A percentile compares a stretch with the other conserved stretches of the same genome.
Evolutionary conservation across 75 land plant genomes (phyloP).

Genomic region (Picea glauca): DNA sequence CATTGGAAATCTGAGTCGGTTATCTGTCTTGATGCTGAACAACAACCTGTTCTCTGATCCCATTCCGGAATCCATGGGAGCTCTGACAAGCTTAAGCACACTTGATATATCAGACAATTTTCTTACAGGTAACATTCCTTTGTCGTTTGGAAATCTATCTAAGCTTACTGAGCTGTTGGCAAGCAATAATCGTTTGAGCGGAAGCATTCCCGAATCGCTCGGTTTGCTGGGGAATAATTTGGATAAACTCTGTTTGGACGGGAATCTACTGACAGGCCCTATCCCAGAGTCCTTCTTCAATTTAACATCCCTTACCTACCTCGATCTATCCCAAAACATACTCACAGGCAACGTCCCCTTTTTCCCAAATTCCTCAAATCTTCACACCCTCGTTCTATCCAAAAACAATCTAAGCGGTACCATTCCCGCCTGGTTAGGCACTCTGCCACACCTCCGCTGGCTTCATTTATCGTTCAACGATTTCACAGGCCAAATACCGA

Average conservation of each 20-base stretch:
- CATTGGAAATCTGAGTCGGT: background rate
- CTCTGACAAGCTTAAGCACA: background rate
- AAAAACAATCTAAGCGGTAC: constrained; percentile 14
- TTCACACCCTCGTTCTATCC: constrained; percentile 23
- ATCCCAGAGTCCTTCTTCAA: constrained; percentile 31
- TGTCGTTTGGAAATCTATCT: background rate
- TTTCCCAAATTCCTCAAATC: constrained; percentile 21
- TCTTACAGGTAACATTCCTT: constrained; percentile 24
- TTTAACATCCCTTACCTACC: constrained; percentile 14
- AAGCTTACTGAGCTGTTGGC: background rate
- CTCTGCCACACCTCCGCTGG: background rate
- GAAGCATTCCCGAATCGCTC: constrained; percentile 1
- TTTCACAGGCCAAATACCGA: constrained; percentile 11
- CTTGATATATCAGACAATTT: constrained; percentile 8
- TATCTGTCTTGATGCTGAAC: background rate
- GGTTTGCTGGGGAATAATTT: constrained; percentile 13
- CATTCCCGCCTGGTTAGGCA: constrained; percentile 1
- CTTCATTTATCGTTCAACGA: constrained; percentile 4
- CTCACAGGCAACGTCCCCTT: constrained; percentile 21
- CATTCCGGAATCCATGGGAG: background rate
- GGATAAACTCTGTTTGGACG: constrained; percentile 20
- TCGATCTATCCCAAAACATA: constrained; percentile 38
- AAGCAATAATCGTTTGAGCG: background rate
- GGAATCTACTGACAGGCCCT: constrained; percentile 23
- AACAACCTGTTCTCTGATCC: background rate